Base-by-base conservation (phyloP, 2,329 filamentous ascomycete species). In the Remersonia thermophila region DNA sequence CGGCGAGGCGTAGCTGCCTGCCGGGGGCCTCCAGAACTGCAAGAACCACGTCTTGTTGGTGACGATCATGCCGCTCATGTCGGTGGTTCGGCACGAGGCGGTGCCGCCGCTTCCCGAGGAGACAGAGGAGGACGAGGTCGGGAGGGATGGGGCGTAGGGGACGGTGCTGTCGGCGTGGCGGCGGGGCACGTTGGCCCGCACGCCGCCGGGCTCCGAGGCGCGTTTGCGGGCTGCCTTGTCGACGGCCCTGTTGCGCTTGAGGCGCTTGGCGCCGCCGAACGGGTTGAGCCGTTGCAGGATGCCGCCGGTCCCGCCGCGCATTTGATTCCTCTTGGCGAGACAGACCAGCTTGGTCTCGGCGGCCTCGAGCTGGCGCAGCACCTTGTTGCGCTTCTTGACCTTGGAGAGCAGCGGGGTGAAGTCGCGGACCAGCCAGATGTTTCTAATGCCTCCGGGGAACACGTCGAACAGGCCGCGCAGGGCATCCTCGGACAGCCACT, bases 391-490 rank as follows among this genome's bases (percentile, higher is more conserved):
- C 44, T 75, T 63, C 33, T 83, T 72, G 31, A 96, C 81, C 55
- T 96, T 96, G 42, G 87, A 80, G 32, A 83, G 71, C 9, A 98
- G 69, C 7, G 79, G 71, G 30, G 87, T 83, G 47, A 85, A 80
- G 53, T 98, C 83, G 42, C 89, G 75, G 41, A 95, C 98, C 49
- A 98, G 78, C 87, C 89, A 98, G 32, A 98, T 83, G 48, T 96
- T 96, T 41, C 84, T 76, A 52, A 98, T 80, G 20, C 91, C 91
- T 14, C 91, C 91, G 0, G 91, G 91, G 49, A 95, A 96, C 1
- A 96, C 87, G 55, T 98, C 91, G 51, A 93, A 98, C 0, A 98
- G 66, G 0, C 80, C 81, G 39, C 77, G 71, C 4, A 98, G 68
- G 1, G 84, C 83, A 30, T 93, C 78, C 33, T 84, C 73, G 2